phyloP scores from a whole-genome alignment of 352 stramenopile genomes.

The Pythium vanterpoolii region DNA sequence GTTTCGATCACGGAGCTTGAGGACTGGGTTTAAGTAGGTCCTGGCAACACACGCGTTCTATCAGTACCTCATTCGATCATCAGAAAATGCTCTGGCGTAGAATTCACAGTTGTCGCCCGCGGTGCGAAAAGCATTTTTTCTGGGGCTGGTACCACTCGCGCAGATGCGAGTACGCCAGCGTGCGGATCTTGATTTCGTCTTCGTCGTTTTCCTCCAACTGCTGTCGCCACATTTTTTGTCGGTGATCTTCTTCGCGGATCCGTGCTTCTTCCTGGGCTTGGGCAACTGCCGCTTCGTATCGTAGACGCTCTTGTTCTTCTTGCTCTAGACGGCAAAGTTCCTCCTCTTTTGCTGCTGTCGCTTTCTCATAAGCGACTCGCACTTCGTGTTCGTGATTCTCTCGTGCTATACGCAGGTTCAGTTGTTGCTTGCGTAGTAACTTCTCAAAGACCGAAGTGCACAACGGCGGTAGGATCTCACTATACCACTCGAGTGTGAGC shows the following conservation, averaged over 20 bases:
- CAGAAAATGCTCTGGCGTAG: neutral
- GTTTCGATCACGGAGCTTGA: slow-evolving; percentile 2
- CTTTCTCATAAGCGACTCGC: slow-evolving; percentile 1
- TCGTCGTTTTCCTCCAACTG: slow-evolving; percentile 50
- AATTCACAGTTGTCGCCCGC: slow-evolving; percentile 50
- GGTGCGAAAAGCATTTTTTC: slow-evolving; percentile 61
- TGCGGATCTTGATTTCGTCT: slow-evolving; percentile 57
- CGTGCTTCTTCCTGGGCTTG: slow-evolving; percentile 25
- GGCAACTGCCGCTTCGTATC: slow-evolving; percentile 4
- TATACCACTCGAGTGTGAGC: slow-evolving; percentile 38
- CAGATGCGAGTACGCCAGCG: slow-evolving; percentile 51
- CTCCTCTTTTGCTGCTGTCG: slow-evolving; percentile 2
- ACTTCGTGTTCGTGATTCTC: slow-evolving; percentile 20
- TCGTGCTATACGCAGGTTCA: slow-evolving; percentile 14
- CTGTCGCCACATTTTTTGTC: slow-evolving; percentile 28
- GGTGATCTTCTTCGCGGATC: slow-evolving; percentile 20
- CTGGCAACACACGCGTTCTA: slow-evolving; percentile 17
- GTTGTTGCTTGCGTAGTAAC: slow-evolving; percentile 8
- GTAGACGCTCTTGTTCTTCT: slow-evolving; percentile 7
- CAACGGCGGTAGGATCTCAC: slow-evolving; percentile 20
- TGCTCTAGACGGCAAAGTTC: slow-evolving; percentile 3
- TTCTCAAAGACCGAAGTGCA: neutral
- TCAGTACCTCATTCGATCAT: neutral
- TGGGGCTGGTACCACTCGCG: slow-evolving; percentile 61
- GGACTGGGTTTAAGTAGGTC: slow-evolving; percentile 61